These are phyloP conservation scores for Capsicum baccatum DNA, from an alignment of 257 asterid genomes.

Conservation along the genomic window DNA sequence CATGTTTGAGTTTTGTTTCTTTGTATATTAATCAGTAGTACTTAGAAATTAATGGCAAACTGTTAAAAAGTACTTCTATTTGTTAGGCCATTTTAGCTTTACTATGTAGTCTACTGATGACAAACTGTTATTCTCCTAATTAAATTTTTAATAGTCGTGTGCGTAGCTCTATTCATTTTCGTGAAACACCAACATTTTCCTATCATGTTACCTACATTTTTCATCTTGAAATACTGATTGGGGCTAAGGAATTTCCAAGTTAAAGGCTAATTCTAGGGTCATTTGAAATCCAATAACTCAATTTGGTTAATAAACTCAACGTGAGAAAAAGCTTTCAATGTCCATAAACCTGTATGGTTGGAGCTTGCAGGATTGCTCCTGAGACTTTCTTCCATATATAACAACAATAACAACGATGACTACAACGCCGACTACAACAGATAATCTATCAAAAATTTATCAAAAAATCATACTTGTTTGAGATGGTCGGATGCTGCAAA, in stretches of 20 bases:
- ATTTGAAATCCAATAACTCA: background rate
- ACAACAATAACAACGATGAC: too few relatives aligned
- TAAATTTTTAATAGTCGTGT: background rate
- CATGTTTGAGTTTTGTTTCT: constrained; percentile 91
- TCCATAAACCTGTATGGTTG: background rate
- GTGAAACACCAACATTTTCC: background rate
- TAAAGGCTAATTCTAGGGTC: background rate
- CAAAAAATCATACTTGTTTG: too few relatives aligned
- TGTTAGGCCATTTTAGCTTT: constrained; percentile 6
- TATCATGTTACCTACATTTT: background rate
- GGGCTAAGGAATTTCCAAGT: constrained; percentile 21
- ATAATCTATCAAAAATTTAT: too few relatives aligned
- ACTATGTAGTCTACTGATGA: constrained; percentile 13
- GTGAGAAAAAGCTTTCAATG: constrained; percentile 1
- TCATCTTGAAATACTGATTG: background rate
- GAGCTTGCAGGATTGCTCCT: too few relatives aligned
- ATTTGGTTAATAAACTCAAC: background rate
- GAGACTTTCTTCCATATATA: too few relatives aligned
- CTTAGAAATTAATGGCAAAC: background rate
- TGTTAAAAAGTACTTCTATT: background rate
- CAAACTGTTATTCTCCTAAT: constrained; percentile 17
- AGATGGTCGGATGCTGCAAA: too few relatives aligned
- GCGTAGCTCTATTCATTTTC: background rate
- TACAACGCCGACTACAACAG: too few relatives aligned
- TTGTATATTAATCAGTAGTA: constrained; percentile 2